Percentiles rank a stretch among this genome's conserved stretches.
Evolutionary conservation across 768 basidiomycete species (phyloP).

Genomic region (Leccinum uliginosum): DNA sequence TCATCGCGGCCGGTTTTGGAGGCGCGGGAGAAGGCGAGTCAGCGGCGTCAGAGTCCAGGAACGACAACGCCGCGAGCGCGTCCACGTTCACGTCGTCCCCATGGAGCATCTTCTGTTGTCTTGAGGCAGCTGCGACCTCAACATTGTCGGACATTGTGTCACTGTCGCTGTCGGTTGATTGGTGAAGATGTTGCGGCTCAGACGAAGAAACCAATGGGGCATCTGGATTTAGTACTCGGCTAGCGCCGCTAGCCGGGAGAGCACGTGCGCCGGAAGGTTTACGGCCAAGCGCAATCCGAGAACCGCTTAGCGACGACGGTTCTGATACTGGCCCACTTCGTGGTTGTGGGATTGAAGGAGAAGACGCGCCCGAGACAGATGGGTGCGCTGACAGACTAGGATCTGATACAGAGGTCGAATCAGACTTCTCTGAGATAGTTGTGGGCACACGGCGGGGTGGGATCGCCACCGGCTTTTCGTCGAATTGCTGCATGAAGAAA

Average conservation of each 20-base stretch:
- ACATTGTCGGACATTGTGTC: slow-evolving; percentile 32
- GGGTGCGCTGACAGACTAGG: slow-evolving; percentile 17
- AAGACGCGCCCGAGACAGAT: slow-evolving; percentile 22
- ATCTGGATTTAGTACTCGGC: slow-evolving; percentile 37
- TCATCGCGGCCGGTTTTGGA: slow-evolving; percentile 7
- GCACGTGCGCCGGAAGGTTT: slow-evolving; percentile 86
- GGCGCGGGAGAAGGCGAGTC: slow-evolving; percentile 19
- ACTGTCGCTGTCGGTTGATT: slow-evolving; percentile 23
- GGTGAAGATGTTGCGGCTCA: slow-evolving; percentile 27
- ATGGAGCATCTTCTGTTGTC: slow-evolving; percentile 14
- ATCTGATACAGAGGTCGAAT: slow-evolving; percentile 29
- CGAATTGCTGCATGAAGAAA: slow-evolving; percentile 64
- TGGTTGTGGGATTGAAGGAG: slow-evolving; percentile 14
- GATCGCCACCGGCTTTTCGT: slow-evolving; percentile 24
- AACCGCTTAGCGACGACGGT: slow-evolving; percentile 35
- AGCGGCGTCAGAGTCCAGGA: slow-evolving; percentile 48
- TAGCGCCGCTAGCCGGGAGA: slow-evolving; percentile 29
- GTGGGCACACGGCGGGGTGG: slow-evolving; percentile 39
- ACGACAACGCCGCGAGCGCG: slow-evolving; percentile 74
- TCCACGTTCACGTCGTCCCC: slow-evolving; percentile 57
- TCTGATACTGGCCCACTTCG: slow-evolving; percentile 28
- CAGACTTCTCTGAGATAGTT: slow-evolving; percentile 43
- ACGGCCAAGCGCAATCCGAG: slow-evolving; percentile 44
- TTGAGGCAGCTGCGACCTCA: slow-evolving; percentile 3
- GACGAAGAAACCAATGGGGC: slow-evolving; percentile 37